Evolutionary conservation across 2,329 filamentous ascomycete species (phyloP).

Genomic region (Pseudogymnoascus sp.): DNA sequence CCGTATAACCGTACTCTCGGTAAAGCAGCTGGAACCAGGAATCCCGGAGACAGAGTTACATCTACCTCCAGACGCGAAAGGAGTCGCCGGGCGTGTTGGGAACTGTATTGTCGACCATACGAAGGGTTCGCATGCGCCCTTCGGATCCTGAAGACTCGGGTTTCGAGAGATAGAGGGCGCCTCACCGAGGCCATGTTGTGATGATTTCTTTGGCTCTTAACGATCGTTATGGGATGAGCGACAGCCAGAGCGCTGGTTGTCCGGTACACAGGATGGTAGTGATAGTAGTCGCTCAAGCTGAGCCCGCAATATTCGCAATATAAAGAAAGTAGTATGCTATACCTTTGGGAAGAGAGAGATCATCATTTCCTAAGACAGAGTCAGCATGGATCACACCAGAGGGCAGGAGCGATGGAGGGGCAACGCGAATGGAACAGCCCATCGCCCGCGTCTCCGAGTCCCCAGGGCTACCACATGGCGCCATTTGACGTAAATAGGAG

Average conservation of each 20-base stretch:
- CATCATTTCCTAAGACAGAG: conserved; percentile 46
- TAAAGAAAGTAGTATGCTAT: conserved; percentile 17
- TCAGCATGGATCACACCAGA: neutral
- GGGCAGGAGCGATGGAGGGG: neutral
- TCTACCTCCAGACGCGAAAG: neutral
- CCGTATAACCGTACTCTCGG: neutral
- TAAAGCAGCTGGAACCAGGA: neutral
- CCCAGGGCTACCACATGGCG: neutral
- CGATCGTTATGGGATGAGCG: neutral
- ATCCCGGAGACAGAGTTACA: neutral
- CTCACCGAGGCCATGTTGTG: neutral
- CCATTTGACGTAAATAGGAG: neutral
- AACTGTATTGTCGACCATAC: neutral
- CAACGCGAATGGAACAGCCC: neutral
- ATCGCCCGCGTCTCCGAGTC: neutral
- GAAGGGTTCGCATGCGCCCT: neutral
- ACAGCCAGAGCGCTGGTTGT: neutral
- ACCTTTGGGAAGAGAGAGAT: conserved; percentile 59
- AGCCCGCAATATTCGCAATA: neutral
- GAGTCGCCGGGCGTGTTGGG: neutral
- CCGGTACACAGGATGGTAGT: neutral
- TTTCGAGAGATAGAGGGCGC: neutral
- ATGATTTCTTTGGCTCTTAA: neutral
- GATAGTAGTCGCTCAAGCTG: neutral
- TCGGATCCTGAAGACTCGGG: neutral